Percentiles rank a stretch among this genome's conserved stretches.
Conservation (phyloP, 306 rosid genomes). For the Sicyos baderoa region DNA sequence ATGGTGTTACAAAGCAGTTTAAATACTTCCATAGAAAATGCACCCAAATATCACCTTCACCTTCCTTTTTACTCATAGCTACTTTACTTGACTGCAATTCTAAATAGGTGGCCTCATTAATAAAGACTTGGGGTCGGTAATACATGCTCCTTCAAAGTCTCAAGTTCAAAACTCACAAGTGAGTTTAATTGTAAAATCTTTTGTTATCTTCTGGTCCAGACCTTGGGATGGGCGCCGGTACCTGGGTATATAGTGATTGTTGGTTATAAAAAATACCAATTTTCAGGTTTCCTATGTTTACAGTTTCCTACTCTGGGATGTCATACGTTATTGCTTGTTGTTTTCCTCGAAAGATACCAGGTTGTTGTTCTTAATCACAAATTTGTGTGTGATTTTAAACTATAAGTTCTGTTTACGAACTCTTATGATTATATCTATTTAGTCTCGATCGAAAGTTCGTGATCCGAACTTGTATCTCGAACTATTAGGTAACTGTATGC, state of each 20-base stretch:
- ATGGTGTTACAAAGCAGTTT: neutral
- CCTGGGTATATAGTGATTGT: no score
- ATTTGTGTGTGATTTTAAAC: neutral
- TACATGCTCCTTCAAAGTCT: no score
- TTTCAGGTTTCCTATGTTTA: neutral
- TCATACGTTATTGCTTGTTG: neutral
- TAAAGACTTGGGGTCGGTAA: no score
- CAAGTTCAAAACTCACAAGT: no score
- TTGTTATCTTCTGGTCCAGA: no score
- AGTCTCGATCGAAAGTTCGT: neutral
- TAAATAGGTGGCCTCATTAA: no score
- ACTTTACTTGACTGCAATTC: neutral
- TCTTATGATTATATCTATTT: neutral
- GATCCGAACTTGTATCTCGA: neutral
- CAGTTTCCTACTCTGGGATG: neutral
- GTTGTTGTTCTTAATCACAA: neutral
- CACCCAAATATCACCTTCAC: neutral
- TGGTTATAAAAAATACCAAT: neutral
- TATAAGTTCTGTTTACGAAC: neutral
- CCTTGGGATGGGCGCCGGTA: no score
- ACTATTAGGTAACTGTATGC: neutral
- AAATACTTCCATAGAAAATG: neutral
- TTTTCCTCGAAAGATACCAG: neutral
- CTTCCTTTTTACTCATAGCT: neutral
- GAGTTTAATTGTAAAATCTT: no score